Evolutionary conservation across 1,284 basidiomycete species (phyloP).

Genomic region (Hemileia vastatrix): DNA sequence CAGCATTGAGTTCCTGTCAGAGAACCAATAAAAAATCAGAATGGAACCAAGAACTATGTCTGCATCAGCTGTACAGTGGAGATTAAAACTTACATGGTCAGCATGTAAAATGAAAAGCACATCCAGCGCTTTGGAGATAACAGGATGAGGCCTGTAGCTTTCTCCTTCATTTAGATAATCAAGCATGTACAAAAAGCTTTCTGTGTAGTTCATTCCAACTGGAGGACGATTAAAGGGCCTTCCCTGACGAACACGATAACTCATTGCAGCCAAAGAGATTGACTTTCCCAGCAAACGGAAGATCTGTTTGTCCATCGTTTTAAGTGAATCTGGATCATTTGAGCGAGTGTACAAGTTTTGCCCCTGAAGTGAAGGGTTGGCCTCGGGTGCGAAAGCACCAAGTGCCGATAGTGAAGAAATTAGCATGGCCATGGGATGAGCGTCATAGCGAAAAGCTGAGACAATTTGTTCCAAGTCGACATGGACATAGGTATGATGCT

Average conservation of each 20-base stretch:
- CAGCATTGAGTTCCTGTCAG: conserved; percentile 68
- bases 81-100: conserved; percentile 50
- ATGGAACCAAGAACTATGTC: no score
- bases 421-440: conserved; percentile 67
- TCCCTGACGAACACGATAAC: conserved; percentile 76
- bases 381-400: conserved; percentile 68
- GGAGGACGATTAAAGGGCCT: conserved; percentile 76
- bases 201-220: conserved; percentile 67
- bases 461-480: conserved; percentile 63
- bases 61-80: no score
- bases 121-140: conserved; percentile 72
- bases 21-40: not conserved
- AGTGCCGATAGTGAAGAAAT: conserved; percentile 73
- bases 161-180: conserved; percentile 59
- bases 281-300: conserved; percentile 75
- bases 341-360: conserved; percentile 60
- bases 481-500: conserved; percentile 63
- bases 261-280: conserved; percentile 77
- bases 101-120: conserved; percentile 75
- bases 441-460: conserved; percentile 26
- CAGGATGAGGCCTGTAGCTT: conserved; percentile 62
- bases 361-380: conserved; percentile 51
- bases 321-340: conserved; percentile 56
- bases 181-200: conserved; percentile 74
- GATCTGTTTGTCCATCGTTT: conserved; percentile 78